phyloP scores from a whole-genome alignment of 345 rosid genomes.

The Heritiera littoralis region DNA sequence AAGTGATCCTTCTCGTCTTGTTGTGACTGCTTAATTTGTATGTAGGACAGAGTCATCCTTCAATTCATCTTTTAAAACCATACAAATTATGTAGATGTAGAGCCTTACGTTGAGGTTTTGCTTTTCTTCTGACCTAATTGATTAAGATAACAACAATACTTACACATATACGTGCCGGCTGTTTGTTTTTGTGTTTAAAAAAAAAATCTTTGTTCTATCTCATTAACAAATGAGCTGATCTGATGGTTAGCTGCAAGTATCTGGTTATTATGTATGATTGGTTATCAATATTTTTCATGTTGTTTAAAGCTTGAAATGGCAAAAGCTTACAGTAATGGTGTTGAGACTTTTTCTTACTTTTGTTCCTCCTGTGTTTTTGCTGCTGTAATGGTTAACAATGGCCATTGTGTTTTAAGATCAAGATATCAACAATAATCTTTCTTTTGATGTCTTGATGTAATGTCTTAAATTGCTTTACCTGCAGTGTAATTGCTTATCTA shows the following conservation, averaged over 20 bases:
- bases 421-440: background rate
- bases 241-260: background rate
- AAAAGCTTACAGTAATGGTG: background rate
- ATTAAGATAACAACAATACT: background rate
- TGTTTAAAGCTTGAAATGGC: background rate
- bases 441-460: background rate
- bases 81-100: background rate
- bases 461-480: background rate
- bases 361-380: background rate
- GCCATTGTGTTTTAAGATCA: background rate
- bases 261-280: background rate
- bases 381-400: background rate
- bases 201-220: background rate
- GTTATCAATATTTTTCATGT: background rate
- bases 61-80: background rate
- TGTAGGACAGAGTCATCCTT: background rate
- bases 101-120: background rate
- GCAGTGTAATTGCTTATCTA: background rate
- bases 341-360: background rate
- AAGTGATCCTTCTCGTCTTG: background rate
- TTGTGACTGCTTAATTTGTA: background rate
- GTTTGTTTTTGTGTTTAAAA: background rate
- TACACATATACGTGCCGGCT: background rate
- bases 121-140: background rate
- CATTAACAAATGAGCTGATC: background rate